Conservation (phyloP, 2,329 filamentous ascomycete species). For the Xylaria sp. region DNA sequence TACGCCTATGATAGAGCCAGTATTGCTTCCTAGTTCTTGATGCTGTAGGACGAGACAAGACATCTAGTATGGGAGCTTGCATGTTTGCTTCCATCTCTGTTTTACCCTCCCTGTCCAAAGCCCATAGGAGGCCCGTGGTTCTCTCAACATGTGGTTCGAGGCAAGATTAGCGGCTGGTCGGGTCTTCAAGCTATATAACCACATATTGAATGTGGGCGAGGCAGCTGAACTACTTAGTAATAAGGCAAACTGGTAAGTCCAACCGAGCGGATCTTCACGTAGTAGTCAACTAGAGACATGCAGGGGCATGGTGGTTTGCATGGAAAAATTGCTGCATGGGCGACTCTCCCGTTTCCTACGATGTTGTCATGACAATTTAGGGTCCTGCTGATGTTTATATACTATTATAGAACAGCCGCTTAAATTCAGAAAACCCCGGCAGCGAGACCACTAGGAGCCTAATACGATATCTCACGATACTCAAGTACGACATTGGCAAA, state of each 20-base stretch:
- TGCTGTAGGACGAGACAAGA: slow-evolving; percentile 36
- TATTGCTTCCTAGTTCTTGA: slow-evolving; percentile 35
- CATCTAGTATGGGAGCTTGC: slow-evolving; percentile 36
- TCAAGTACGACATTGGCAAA: slow-evolving; percentile 17
- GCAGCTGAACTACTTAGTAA: slow-evolving; percentile 9
- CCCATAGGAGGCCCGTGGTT: slow-evolving; percentile 12
- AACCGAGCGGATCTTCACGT: slow-evolving; percentile 16
- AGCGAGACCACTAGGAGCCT: not conserved
- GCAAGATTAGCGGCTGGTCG: slow-evolving; percentile 3
- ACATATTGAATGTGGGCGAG: slow-evolving; percentile 13
- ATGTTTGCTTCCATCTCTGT: slow-evolving; percentile 40
- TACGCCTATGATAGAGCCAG: slow-evolving; percentile 30
- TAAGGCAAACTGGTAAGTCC: not conserved
- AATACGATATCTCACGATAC: not conserved
- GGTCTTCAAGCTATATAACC: slow-evolving; percentile 10
- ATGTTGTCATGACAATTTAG: not conserved
- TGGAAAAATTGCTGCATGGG: slow-evolving; percentile 28
- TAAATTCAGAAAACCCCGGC: not conserved
- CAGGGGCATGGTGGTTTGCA: slow-evolving; percentile 23
- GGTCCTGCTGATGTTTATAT: slow-evolving; percentile 1
- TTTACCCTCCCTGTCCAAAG: slow-evolving; percentile 28
- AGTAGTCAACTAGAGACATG: slow-evolving; percentile 4
- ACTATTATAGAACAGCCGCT: not conserved
- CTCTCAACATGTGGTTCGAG: slow-evolving; percentile 6
- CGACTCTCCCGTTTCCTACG: slow-evolving; percentile 1